Conservation (phyloP, 139 green algal species). For the Chlamydomonas sphaeroides region DNA sequence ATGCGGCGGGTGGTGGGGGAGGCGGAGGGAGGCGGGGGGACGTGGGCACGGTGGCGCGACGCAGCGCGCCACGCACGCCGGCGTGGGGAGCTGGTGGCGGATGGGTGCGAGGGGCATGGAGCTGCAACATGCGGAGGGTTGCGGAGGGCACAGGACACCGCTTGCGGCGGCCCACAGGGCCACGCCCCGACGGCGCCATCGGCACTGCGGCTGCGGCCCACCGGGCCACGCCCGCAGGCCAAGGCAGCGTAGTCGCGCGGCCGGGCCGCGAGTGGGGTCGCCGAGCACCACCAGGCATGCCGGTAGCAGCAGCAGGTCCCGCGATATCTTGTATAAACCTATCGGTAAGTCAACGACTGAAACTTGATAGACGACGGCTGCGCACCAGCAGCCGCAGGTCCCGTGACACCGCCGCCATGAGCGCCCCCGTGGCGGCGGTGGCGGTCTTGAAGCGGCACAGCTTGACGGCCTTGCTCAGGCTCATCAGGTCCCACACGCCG, state of each 20-base stretch:
- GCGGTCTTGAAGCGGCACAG: slow-evolving; percentile 60
- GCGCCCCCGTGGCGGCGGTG: slow-evolving; percentile 22
- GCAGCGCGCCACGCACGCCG: slow-evolving; percentile 1
- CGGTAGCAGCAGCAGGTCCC: too few relatives aligned
- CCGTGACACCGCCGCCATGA: slow-evolving; percentile 35
- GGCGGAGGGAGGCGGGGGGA: background rate
- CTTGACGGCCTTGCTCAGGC: slow-evolving; percentile 56
- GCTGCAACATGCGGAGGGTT: background rate
- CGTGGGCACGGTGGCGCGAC: background rate
- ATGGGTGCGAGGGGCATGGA: background rate
- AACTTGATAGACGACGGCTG: too few relatives aligned
- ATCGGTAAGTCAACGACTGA: too few relatives aligned
- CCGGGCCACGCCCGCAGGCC: too few relatives aligned
- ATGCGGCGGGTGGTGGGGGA: slow-evolving; percentile 28
- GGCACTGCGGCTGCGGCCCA: too few relatives aligned
- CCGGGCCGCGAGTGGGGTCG: too few relatives aligned
- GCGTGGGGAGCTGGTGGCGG: slow-evolving; percentile 6
- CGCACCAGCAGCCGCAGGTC: slow-evolving; percentile 42
- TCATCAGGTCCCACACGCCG: slow-evolving; percentile 91
- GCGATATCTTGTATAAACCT: too few relatives aligned
- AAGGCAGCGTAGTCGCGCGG: too few relatives aligned
- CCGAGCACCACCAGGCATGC: too few relatives aligned
- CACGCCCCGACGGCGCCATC: too few relatives aligned
- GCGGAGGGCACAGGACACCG: background rate
- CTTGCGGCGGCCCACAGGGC: too few relatives aligned